Evolutionary conservation across 441 rosid genomes (phyloP).

Genomic region (Syzygium malaccense): DNA sequence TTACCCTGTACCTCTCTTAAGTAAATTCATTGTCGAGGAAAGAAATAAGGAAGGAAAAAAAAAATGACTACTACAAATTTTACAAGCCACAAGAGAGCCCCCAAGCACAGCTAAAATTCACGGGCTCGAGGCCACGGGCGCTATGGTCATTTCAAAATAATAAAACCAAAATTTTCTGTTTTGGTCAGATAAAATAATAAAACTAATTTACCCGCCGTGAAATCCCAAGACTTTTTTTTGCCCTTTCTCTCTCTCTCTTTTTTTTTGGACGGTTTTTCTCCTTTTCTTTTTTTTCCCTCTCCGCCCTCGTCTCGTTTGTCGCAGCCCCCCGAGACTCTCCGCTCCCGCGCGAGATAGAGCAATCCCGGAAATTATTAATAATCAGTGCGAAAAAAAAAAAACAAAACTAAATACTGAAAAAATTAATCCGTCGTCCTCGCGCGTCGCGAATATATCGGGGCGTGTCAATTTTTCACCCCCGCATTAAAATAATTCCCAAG

Average conservation of each 20-base stretch:
- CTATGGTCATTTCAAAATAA: not conserved
- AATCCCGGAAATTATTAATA: not conserved
- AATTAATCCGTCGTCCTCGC: not conserved
- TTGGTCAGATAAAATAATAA: not conserved
- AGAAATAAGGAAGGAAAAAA: not conserved
- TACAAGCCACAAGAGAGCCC: not conserved
- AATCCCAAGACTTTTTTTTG: not conserved
- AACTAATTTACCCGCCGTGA: not conserved
- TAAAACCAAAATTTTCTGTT: not conserved
- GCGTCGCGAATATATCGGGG: not conserved
- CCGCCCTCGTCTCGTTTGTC: constrained; percentile 11
- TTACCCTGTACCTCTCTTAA: not conserved
- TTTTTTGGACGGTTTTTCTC: accelerated
- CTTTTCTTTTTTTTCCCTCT: not conserved
- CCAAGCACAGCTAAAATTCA: not conserved
- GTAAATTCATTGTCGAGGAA: not conserved
- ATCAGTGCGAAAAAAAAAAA: not conserved
- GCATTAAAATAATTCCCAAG: not conserved
- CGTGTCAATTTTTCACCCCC: not conserved
- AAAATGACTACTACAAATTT: too few relatives aligned
- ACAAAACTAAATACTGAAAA: too few relatives aligned
- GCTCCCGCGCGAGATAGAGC: not conserved
- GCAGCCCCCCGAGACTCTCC: constrained; percentile 2
- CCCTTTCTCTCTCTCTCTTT: too few relatives aligned
- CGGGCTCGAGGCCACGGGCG: not conserved